A percentile compares a stretch with the other conserved stretches of the same genome.
Conservation (phyloP, 805 yeast genomes). For the Metschnikowia chrysomelidarum region DNA sequence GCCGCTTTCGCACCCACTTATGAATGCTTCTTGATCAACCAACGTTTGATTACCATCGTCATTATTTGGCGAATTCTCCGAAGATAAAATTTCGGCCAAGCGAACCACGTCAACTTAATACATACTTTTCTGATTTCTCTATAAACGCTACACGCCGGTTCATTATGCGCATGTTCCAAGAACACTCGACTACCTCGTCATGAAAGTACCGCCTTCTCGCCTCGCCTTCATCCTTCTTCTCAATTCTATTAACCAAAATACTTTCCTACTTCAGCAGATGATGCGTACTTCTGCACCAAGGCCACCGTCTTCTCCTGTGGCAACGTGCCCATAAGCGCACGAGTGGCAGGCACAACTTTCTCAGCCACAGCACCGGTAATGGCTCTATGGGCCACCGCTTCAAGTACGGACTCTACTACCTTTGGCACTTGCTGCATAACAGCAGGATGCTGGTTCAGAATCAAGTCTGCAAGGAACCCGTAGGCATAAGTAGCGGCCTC, state of each 20-base stretch:
- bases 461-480: conserved; percentile 67
- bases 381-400: conserved; percentile 68
- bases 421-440: conserved; percentile 55
- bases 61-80: too few relatives aligned
- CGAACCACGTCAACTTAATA: too few relatives aligned
- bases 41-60: too few relatives aligned
- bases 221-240: too few relatives aligned
- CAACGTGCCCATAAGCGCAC: conserved; percentile 57
- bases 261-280: conserved; percentile 57
- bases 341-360: conserved; percentile 58
- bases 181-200: too few relatives aligned
- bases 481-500: conserved; percentile 88
- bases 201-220: too few relatives aligned
- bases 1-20: too few relatives aligned
- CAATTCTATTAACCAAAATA: conserved; percentile 50
- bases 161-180: too few relatives aligned
- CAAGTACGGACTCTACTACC: conserved; percentile 66
- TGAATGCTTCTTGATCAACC: too few relatives aligned
- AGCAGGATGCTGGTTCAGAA: conserved; percentile 60
- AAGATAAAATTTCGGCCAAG: too few relatives aligned
- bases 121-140: too few relatives aligned
- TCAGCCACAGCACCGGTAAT: conserved; percentile 72
- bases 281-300: conserved; percentile 61
- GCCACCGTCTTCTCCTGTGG: conserved; percentile 70
- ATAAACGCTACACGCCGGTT: too few relatives aligned